phyloP scores from a whole-genome alignment of 2,329 filamentous ascomycete species.

The Apiospora pterosperma region DNA sequence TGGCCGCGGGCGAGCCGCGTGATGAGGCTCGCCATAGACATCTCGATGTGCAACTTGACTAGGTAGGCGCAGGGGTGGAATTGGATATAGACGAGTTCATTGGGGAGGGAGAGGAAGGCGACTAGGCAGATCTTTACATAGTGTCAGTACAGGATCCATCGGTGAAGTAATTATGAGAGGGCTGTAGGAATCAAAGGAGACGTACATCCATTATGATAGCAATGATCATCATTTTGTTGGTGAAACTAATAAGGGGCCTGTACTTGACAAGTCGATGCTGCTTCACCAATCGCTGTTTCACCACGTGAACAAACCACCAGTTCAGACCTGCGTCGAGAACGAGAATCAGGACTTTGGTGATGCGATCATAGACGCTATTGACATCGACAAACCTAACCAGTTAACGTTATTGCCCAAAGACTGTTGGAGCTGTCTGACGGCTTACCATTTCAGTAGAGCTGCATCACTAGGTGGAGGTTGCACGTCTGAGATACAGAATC shows the following conservation, averaged over 20 bases:
- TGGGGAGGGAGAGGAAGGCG: constrained; percentile 14
- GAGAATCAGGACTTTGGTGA: constrained; percentile 49
- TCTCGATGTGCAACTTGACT: constrained; percentile 20
- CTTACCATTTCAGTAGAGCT: background rate
- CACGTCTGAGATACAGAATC: background rate
- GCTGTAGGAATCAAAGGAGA: background rate
- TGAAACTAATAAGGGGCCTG: constrained; percentile 45
- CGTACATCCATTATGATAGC: constrained; percentile 48
- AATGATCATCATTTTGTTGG: constrained; percentile 44
- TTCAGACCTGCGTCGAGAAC: constrained; percentile 49
- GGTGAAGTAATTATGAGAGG: background rate
- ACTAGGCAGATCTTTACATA: constrained; percentile 15
- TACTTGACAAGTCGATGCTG: constrained; percentile 48
- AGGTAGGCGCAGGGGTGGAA: constrained; percentile 16
- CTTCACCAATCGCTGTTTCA: constrained; percentile 42
- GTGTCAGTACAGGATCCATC: too few relatives aligned
- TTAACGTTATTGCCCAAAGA: background rate
- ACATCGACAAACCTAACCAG: constrained; percentile 31
- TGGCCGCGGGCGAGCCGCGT: background rate
- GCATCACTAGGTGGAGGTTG: background rate
- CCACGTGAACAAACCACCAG: constrained; percentile 46
- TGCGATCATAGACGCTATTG: constrained; percentile 50
- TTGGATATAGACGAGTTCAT: constrained; percentile 13
- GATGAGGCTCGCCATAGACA: constrained; percentile 14
- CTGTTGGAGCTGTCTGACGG: constrained; percentile 22